phyloP scores from a whole-genome alignment of 2,329 filamentous ascomycete genomes.

The Venturia effusa region DNA sequence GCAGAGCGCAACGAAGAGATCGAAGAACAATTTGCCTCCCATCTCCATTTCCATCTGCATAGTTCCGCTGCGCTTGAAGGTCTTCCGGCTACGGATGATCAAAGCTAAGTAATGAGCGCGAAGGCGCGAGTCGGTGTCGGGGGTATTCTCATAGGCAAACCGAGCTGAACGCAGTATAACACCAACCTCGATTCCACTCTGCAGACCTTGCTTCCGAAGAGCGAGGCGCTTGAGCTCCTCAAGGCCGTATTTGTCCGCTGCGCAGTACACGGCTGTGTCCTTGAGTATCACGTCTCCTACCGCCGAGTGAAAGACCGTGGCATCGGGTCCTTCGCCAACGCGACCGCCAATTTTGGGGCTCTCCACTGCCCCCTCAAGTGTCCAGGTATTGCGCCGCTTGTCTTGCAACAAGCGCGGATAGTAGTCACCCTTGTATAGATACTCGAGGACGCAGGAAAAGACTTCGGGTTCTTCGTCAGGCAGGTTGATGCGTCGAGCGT shows the following conservation, averaged over 20 bases:
- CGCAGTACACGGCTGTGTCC: slow-evolving; percentile 91
- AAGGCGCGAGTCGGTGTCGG: slow-evolving; percentile 81
- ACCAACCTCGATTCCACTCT: slow-evolving; percentile 82
- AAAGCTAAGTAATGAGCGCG: slow-evolving; percentile 95
- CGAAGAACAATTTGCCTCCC: slow-evolving; percentile 91
- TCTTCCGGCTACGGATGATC: slow-evolving; percentile 94
- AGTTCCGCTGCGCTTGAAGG: slow-evolving; percentile 95
- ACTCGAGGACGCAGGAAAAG: slow-evolving; percentile 89
- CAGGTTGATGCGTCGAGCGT: slow-evolving; percentile 66
- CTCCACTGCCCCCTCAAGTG: slow-evolving; percentile 62
- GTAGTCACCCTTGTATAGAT: slow-evolving; percentile 95
- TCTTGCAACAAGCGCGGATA: slow-evolving; percentile 80
- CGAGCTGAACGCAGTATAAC: slow-evolving; percentile 86
- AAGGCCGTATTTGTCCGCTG: slow-evolving; percentile 80
- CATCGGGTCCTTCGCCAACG: slow-evolving; percentile 47
- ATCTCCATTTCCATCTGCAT: slow-evolving; percentile 99
- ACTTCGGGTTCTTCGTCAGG: slow-evolving; percentile 78
- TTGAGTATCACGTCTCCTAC: slow-evolving; percentile 69
- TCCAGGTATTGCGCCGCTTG: slow-evolving; percentile 78
- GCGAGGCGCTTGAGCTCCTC: slow-evolving; percentile 86
- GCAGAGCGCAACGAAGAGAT: slow-evolving; percentile 96
- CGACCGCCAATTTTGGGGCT: slow-evolving; percentile 44
- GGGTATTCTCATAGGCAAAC: slow-evolving; percentile 92
- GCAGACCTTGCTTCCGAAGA: slow-evolving; percentile 88
- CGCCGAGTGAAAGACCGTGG: slow-evolving; percentile 67